These are phyloP conservation scores for Fusarium solani-melongenae DNA, from an alignment of 2,329 filamentous ascomycete species.

Conservation along the genomic window DNA sequence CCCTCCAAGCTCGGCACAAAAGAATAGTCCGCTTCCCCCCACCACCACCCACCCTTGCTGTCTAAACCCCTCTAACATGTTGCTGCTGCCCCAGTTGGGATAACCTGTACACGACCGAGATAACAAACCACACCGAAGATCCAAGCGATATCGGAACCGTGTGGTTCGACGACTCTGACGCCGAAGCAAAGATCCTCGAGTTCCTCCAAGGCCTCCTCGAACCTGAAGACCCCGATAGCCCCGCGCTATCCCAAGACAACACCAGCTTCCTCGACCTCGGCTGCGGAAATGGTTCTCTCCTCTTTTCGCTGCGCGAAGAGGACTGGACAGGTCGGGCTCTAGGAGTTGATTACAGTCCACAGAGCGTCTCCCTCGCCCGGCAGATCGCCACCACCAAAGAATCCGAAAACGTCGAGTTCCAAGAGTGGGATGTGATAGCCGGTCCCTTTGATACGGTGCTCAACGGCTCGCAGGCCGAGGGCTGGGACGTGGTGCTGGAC, in stretches of 20 bases:
- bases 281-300: conserved; percentile 91
- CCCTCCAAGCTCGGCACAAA: conserved; percentile 87
- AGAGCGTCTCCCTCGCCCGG: conserved; percentile 79
- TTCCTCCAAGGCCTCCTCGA: conserved; percentile 66
- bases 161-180: conserved; percentile 96
- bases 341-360: conserved; percentile 87
- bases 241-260: conserved; percentile 41
- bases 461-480: conserved; percentile 50
- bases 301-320: conserved; percentile 79
- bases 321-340: conserved; percentile 76
- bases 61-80: conserved; percentile 18
- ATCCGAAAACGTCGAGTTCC: conserved; percentile 53
- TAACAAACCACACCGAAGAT: conserved; percentile 77
- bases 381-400: conserved; percentile 62
- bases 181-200: conserved; percentile 81
- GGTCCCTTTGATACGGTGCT: conserved; percentile 52
- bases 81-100: conserved; percentile 71
- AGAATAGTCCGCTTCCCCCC: conserved; percentile 76
- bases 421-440: conserved; percentile 72
- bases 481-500: conserved; percentile 94
- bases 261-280: conserved; percentile 85
- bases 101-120: conserved; percentile 75
- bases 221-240: conserved; percentile 35
- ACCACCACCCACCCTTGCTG: neutral
- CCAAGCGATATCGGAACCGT: conserved; percentile 85